Evolutionary conservation across 768 basidiomycete genomes (phyloP), one percentile per base, ranked within the genome.

Genomic region (Fomitopsis pulvina): DNA sequence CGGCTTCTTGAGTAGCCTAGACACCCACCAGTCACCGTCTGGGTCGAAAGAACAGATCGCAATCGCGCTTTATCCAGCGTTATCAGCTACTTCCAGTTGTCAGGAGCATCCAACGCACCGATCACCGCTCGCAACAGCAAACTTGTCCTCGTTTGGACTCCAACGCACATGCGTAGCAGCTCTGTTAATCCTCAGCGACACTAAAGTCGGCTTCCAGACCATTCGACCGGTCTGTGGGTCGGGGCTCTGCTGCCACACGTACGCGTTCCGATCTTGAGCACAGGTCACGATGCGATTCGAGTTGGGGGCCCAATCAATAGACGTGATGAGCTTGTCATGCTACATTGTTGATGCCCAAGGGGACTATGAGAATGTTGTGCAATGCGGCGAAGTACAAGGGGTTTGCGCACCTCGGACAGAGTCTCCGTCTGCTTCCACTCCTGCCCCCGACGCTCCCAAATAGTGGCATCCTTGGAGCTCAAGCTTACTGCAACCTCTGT

Each of bases 11-110:
- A 99, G 73, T 52, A 87, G 87, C 64, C 91, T 92, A 16, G 94
- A 85, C 3, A 96, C 91, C 96, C 96, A 99, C 96, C 96, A 99
- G 66, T 99, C 88, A 70, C 88, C 94, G 72, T 99, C 96, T 9
- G 87, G 77, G 64, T 99, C 96, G 62, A 96, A 99, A 16, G 90
- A 94, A 66, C 96, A 99, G 43, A 99, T 80, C 10, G 93, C 91
- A 59, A 98, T 94, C 29, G 93, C 88, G 34, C 95, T 91, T 1
- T 22, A 41, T 48, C 44, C 51, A 51, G 30, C 37, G 41, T 8
- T 37, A 30, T 2, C 49, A 18, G 18, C 8, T n/a, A 27, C 37
- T 8, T 16, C 22, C 1, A 9, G 24, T 14, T 29, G 3, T 2
- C n/a, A 20, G 22, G 38, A 18, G 40, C n/a, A 24, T 5, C 27